A percentile compares a stretch with the other conserved stretches of the same genome.
Evolutionary conservation across 129 eudicot species (phyloP).

Genomic region (Flaveria ramosissima): DNA sequence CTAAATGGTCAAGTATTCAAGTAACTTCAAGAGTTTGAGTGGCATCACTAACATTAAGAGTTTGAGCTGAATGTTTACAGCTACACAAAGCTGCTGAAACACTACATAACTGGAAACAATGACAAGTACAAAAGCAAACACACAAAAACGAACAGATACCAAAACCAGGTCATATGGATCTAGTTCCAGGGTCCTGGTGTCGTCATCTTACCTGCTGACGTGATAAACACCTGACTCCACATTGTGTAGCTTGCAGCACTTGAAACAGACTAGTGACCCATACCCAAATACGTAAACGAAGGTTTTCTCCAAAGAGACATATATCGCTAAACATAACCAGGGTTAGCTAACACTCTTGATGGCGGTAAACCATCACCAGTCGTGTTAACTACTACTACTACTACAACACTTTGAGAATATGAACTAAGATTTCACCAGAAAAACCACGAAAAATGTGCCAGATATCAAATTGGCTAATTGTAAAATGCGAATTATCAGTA

Average conservation of each 20-base stretch:
- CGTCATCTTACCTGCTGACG: constrained; percentile 9
- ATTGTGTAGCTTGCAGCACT: constrained; percentile 26
- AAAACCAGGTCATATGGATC: constrained; percentile 8
- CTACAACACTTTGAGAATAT: not conserved
- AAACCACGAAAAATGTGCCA: not conserved
- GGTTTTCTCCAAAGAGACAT: not conserved
- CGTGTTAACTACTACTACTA: not conserved
- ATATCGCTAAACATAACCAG: not conserved
- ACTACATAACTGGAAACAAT: not conserved
- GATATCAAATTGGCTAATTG: not conserved
- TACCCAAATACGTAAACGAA: not conserved
- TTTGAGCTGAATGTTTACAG: too few relatives aligned
- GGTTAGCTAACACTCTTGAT: not conserved
- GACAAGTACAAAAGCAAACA: not conserved
- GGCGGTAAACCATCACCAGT: not conserved
- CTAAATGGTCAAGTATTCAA: too few relatives aligned
- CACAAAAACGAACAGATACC: not conserved
- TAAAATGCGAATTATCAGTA: too few relatives aligned
- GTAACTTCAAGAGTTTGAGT: too few relatives aligned
- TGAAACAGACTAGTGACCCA: constrained; percentile 13
- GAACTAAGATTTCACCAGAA: not conserved
- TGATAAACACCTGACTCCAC: constrained; percentile 25
- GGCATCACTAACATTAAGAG: too few relatives aligned
- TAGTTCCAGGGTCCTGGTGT: constrained; percentile 13
- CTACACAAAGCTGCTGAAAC: not conserved